phyloP scores from a whole-genome alignment of 2,329 filamentous ascomycete species.

The Penicillium sp. region DNA sequence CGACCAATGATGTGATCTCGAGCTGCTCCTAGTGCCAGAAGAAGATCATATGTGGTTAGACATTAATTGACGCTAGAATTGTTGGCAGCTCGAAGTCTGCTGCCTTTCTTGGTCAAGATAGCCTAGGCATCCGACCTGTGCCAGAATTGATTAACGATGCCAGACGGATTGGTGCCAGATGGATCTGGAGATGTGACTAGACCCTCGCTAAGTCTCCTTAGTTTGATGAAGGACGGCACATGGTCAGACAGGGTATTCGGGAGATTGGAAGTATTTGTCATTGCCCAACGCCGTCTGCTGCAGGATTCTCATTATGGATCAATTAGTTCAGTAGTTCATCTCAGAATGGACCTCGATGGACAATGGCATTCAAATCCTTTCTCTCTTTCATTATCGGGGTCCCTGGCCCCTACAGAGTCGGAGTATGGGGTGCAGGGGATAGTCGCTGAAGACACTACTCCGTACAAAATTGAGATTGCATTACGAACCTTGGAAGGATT shows the following conservation, averaged over 20 bases:
- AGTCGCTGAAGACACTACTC: too few relatives aligned
- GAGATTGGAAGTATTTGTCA: background rate
- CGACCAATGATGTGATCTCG: conserved; percentile 5
- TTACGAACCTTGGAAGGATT: too few relatives aligned
- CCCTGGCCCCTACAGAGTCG: too few relatives aligned
- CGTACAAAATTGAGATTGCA: too few relatives aligned
- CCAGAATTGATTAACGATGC: too few relatives aligned
- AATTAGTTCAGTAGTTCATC: too few relatives aligned
- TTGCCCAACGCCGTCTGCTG: background rate
- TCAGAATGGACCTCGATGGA: background rate
- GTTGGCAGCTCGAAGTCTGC: background rate
- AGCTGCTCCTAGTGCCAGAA: background rate
- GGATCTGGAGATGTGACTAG: background rate
- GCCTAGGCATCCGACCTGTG: too few relatives aligned
- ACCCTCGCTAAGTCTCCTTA: background rate
- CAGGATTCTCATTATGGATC: background rate
- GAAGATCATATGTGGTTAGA: background rate
- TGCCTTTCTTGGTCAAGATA: too few relatives aligned
- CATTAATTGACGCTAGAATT: background rate
- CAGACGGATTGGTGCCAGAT: background rate
- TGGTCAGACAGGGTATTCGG: background rate
- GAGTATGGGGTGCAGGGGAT: too few relatives aligned
- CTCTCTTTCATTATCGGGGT: too few relatives aligned
- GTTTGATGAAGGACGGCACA: background rate
- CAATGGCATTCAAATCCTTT: conserved; percentile 5